These are phyloP conservation scores for Backusella sp. DNA, from an alignment of 192 early-diverging fungal genomes.

Conservation along the genomic window DNA sequence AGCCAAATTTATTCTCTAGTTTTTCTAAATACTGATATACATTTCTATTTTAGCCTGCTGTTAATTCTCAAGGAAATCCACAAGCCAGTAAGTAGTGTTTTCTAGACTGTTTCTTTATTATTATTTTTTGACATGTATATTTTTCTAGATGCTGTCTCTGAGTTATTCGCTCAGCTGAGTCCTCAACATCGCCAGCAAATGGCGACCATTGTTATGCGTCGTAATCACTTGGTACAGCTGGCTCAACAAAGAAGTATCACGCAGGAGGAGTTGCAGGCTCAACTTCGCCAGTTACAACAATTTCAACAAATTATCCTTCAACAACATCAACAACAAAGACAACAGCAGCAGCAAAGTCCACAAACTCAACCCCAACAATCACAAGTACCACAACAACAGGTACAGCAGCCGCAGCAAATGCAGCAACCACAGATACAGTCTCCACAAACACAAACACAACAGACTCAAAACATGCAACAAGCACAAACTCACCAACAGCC, in stretches of 20 bases:
- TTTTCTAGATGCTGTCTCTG: not conserved
- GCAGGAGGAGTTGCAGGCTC: constrained; percentile 6
- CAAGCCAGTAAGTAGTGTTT: not conserved
- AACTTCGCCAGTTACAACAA: constrained; percentile 8
- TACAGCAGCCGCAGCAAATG: constrained; percentile 9
- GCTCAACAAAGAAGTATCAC: constrained; percentile 10
- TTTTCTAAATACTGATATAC: not conserved
- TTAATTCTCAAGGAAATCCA: not conserved
- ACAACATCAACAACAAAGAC: constrained; percentile 1
- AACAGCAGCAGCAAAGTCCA: not conserved
- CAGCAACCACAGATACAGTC: not conserved
- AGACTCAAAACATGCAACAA: not conserved
- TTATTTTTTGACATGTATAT: not conserved
- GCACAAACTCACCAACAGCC: constrained; percentile 4
- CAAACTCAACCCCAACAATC: constrained; percentile 8
- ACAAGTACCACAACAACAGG: constrained; percentile 10
- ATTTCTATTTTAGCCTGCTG: not conserved
- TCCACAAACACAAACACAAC: constrained; percentile 22
- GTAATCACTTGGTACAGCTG: not conserved
- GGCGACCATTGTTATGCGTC: not conserved
- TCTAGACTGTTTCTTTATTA: not conserved
- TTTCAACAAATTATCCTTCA: constrained; percentile 12
- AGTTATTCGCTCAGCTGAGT: constrained; percentile 4
- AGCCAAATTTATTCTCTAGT: not conserved
- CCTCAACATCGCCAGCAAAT: constrained; percentile 15